These are phyloP conservation scores for Oryza brachyantha DNA, from an alignment of 176 grass and related monocot species.

Conservation along the genomic window DNA sequence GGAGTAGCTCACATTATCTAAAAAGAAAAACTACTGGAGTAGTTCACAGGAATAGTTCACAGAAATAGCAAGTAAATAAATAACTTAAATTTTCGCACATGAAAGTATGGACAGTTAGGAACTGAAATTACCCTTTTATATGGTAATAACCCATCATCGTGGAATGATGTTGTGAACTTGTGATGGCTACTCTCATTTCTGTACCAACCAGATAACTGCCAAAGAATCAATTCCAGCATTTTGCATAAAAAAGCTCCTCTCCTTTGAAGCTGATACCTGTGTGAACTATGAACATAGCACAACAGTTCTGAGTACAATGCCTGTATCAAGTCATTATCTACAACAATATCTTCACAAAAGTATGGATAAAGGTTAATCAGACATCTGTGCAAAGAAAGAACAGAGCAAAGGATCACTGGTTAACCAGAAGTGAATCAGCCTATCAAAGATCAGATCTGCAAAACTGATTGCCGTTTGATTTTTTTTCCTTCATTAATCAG, in stretches of 20 bases:
- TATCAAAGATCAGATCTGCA: conserved; percentile 1
- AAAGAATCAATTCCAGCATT: not conserved
- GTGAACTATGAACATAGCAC: conserved; percentile 28
- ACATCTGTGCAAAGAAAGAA: not conserved
- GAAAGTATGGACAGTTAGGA: not conserved
- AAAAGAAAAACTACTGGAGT: no score
- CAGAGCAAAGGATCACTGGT: not conserved
- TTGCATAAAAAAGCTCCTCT: not conserved
- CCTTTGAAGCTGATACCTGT: not conserved
- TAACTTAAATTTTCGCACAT: not conserved
- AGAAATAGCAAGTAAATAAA: not conserved
- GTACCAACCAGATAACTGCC: not conserved
- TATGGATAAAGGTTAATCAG: not conserved
- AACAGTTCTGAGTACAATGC: not conserved
- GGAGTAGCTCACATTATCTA: no score
- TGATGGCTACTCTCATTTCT: not conserved
- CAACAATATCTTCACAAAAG: not conserved
- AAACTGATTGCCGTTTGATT: not conserved
- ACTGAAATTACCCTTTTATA: not conserved
- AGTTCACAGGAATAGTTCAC: not conserved
- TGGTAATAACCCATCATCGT: not conserved
- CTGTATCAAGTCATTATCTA: not conserved
- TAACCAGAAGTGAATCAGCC: not conserved
- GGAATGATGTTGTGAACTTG: not conserved
- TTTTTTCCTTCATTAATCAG: not conserved